phyloP scores from a whole-genome alignment of 306 rosid genomes.

The Lathyrus aphaca region DNA sequence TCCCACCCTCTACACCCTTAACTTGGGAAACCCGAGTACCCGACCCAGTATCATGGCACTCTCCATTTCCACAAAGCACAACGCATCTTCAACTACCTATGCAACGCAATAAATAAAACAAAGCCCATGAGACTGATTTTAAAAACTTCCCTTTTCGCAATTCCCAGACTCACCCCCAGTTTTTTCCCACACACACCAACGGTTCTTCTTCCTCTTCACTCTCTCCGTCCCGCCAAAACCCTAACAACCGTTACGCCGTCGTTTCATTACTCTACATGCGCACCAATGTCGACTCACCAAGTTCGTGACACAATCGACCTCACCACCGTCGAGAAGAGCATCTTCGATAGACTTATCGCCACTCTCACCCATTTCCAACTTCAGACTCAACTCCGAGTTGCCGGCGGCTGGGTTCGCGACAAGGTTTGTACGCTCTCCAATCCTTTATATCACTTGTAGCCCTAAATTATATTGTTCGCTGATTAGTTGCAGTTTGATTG shows the following conservation, averaged over 20 bases:
- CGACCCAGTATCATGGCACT: no score
- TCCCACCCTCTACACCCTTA: no score
- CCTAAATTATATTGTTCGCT: neutral
- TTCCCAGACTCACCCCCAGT: conserved; percentile 24
- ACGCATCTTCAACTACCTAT: neutral
- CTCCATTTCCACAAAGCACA: neutral
- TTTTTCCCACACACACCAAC: neutral
- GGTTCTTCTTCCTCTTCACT: neutral
- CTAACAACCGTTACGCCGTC: conserved; percentile 39
- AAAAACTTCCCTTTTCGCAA: conserved; percentile 28
- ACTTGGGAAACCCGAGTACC: no score
- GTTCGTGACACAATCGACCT: conserved; percentile 62
- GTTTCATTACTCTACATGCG: conserved; percentile 26
- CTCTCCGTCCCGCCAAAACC: conserved; percentile 44
- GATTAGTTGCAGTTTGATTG: neutral
- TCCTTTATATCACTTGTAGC: neutral
- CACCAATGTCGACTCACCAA: conserved; percentile 35
- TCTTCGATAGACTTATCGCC: conserved; percentile 71
- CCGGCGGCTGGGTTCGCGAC: conserved; percentile 99
- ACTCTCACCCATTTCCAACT: conserved; percentile 69
- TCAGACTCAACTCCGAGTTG: conserved; percentile 80
- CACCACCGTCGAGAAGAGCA: conserved; percentile 60
- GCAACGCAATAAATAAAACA: neutral
- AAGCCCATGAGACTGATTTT: conserved; percentile 46
- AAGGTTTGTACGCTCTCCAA: conserved; percentile 52